Evolutionary conservation across 2,329 filamentous ascomycete species (phyloP).

Genomic region (Hypomyces perniciosus): DNA sequence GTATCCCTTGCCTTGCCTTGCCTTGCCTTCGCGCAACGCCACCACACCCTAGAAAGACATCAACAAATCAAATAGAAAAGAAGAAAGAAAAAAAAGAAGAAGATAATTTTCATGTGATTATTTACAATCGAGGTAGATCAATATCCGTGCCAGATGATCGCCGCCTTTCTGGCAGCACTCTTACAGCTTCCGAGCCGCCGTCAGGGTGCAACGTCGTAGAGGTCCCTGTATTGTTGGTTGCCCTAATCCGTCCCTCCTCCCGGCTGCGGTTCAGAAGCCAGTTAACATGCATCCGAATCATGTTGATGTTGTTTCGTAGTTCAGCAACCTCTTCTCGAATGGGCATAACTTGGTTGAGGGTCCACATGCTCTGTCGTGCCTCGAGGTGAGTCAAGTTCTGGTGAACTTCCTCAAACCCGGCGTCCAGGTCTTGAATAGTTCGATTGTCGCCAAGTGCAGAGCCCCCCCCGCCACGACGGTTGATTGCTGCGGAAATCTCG

Average conservation of each 20-base stretch:
- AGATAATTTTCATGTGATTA: not conserved
- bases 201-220: constrained; percentile 27
- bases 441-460: constrained; percentile 39
- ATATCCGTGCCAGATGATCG: constrained; percentile 33
- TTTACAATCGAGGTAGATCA: constrained; percentile 33
- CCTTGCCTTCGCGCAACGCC: not conserved
- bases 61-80: not conserved
- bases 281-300: constrained; percentile 54
- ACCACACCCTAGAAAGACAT: not conserved
- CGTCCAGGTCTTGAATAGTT: constrained; percentile 38
- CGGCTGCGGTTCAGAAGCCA: constrained; percentile 51
- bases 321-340: constrained; percentile 59
- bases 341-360: constrained; percentile 55
- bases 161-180: constrained; percentile 29
- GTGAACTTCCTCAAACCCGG: constrained; percentile 49
- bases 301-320: constrained; percentile 50
- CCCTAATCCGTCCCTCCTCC: constrained; percentile 39
- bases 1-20: not conserved
- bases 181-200: constrained; percentile 21
- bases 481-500: constrained; percentile 39
- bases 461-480: constrained; percentile 22
- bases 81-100: not conserved
- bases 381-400: constrained; percentile 53
- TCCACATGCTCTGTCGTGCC: constrained; percentile 53
- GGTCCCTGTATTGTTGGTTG: constrained; percentile 28